Percentiles rank a stretch among this genome's conserved stretches.
Conservation (phyloP, 805 yeast species). For the Teunomyces stri region DNA sequence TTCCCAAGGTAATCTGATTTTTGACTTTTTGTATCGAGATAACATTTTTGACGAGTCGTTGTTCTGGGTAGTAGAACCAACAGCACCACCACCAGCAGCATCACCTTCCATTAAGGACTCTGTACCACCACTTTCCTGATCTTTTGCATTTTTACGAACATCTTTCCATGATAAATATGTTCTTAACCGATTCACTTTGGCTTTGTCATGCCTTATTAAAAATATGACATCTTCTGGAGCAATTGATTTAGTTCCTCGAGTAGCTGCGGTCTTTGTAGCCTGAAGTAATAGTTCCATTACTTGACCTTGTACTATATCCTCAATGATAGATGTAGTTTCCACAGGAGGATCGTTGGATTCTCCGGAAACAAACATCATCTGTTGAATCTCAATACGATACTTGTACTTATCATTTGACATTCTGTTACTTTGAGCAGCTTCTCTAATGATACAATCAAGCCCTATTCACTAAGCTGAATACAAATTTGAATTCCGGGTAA, state of each 20-base stretch:
- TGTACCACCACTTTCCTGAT: conserved; percentile 52
- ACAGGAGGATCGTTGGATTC: conserved; percentile 93
- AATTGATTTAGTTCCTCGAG: conserved; percentile 79
- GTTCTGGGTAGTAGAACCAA: conserved; percentile 27
- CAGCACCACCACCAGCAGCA: conserved; percentile 43
- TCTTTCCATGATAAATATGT: conserved; percentile 97
- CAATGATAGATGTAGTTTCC: conserved; percentile 88
- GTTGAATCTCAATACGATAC: conserved; percentile 88
- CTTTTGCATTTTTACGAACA: conserved; percentile 75
- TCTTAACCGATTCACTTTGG: conserved; percentile 86
- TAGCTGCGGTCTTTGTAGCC: conserved; percentile 72
- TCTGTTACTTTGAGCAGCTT: background rate
- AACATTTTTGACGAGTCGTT: conserved; percentile 43
- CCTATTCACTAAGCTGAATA: conserved; percentile 1
- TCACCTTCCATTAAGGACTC: conserved; percentile 52
- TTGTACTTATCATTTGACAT: conserved; percentile 49
- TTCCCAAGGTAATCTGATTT: conserved; percentile 92
- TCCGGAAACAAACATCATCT: conserved; percentile 98
- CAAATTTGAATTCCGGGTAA: background rate
- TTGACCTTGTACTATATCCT: conserved; percentile 92
- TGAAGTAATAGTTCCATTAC: conserved; percentile 82
- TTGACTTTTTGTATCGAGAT: conserved; percentile 62
- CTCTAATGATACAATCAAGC: background rate
- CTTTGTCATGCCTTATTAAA: conserved; percentile 86
- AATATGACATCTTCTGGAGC: conserved; percentile 93